phyloP scores from a whole-genome alignment of 441 rosid species.

The Jatropha podagrica region DNA sequence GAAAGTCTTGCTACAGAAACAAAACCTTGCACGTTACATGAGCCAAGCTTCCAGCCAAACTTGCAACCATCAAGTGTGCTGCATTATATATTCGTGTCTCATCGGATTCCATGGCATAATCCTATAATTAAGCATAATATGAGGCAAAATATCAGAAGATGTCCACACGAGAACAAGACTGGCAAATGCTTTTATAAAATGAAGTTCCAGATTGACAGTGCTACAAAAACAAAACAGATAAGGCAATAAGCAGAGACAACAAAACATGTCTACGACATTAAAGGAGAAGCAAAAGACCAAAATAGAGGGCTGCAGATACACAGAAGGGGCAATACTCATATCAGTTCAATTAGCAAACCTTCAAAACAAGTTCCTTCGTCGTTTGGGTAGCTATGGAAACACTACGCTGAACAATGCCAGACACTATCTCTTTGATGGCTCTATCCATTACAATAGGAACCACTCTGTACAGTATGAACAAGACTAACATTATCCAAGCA shows the following conservation, averaged over 20 bases:
- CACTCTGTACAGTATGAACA: slow-evolving; percentile 46
- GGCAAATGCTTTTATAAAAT: neutral
- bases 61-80: slow-evolving; percentile 98
- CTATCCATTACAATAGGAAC: slow-evolving; percentile 96
- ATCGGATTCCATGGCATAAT: slow-evolving; percentile 90
- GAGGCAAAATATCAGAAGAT: neutral
- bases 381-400: slow-evolving; percentile 98
- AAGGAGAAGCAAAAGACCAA: neutral
- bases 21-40: slow-evolving; percentile 99
- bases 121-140: slow-evolving; percentile 40
- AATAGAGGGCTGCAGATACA: neutral
- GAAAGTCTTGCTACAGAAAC: slow-evolving; percentile 15
- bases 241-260: neutral
- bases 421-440: slow-evolving; percentile 93
- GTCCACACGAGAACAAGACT: neutral
- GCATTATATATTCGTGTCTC: slow-evolving; percentile 92
- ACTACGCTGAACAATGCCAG: slow-evolving; percentile 95
- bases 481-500: neutral
- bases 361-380: slow-evolving; percentile 95
- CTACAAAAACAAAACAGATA: neutral
- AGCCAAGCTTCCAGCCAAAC: slow-evolving; percentile 98
- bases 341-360: slow-evolving; percentile 49
- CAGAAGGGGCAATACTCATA: neutral
- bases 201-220: neutral
- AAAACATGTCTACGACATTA: neutral